Evolutionary conservation across 805 yeast species (phyloP).

Genomic region (Ogataea glucozyma): DNA sequence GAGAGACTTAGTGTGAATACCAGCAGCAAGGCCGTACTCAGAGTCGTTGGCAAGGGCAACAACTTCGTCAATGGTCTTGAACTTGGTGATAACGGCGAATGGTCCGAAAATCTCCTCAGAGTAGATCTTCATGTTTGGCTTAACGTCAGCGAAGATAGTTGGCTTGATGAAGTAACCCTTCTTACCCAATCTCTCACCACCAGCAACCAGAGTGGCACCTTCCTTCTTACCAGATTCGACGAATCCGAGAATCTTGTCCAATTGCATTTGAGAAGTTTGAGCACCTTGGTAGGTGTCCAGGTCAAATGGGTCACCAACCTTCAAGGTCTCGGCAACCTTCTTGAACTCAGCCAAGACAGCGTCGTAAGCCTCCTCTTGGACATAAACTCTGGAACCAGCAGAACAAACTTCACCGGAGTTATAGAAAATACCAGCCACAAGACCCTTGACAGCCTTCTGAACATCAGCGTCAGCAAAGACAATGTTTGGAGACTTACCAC

Average conservation of each 20-base stretch:
- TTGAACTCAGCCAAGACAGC: conserved; percentile 59
- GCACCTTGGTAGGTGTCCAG: conserved; percentile 73
- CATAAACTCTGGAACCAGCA: conserved; percentile 77
- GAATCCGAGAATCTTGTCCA: conserved; percentile 65
- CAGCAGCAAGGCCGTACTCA: conserved; percentile 79
- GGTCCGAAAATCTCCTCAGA: conserved; percentile 82
- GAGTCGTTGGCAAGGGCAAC: conserved; percentile 67
- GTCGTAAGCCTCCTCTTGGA: conserved; percentile 73
- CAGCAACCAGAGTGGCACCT: conserved; percentile 67
- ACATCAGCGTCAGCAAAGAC: conserved; percentile 70
- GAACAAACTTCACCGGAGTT: conserved; percentile 84
- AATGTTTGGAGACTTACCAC: conserved; percentile 81
- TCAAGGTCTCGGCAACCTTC: conserved; percentile 56
- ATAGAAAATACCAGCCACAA: conserved; percentile 69
- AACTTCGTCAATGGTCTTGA: conserved; percentile 66
- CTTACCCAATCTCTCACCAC: conserved; percentile 65
- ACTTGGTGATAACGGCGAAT: conserved; percentile 69
- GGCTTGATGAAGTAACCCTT: conserved; percentile 76
- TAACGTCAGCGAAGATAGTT: conserved; percentile 71
- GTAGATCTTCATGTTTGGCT: conserved; percentile 60
- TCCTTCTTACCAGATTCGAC: conserved; percentile 66
- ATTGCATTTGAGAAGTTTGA: conserved; percentile 69
- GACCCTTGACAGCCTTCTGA: conserved; percentile 48
- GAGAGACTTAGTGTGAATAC: conserved; percentile 66
- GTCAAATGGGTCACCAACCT: conserved; percentile 77